Conservation (phyloP, 371 early-diverging fungal species). For the Thermomucor indicae-seudaticae region DNA sequence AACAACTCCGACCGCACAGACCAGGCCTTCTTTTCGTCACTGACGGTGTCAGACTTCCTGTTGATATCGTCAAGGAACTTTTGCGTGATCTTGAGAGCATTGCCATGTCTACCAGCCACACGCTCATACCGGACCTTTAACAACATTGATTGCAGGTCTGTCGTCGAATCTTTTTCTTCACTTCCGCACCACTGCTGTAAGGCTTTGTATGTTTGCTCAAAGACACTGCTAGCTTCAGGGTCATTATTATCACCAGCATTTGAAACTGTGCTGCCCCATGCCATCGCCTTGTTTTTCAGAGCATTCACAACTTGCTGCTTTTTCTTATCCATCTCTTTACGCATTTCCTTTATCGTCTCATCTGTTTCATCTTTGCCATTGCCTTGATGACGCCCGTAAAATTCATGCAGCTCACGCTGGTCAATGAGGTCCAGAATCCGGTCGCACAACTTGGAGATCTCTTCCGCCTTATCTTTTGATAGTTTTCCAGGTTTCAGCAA, state of each 20-base stretch:
- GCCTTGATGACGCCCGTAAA: constrained; percentile 57
- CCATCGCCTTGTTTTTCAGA: constrained; percentile 54
- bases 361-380: constrained; percentile 51
- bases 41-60: constrained; percentile 32
- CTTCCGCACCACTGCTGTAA: constrained; percentile 49
- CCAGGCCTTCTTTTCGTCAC: constrained; percentile 37
- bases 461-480: constrained; percentile 35
- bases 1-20: constrained; percentile 38
- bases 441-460: constrained; percentile 50
- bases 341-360: constrained; percentile 46
- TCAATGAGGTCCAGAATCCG: constrained; percentile 54
- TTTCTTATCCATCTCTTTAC: constrained; percentile 67
- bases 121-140: constrained; percentile 55
- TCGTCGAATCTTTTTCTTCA: constrained; percentile 32
- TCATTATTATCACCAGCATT: constrained; percentile 23
- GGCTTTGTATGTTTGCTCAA: constrained; percentile 32
- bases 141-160: constrained; percentile 43
- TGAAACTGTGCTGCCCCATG: constrained; percentile 40
- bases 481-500: constrained; percentile 28
- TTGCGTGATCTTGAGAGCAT: constrained; percentile 62
- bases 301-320: constrained; percentile 66
- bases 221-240: too few species aligned
- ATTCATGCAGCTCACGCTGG: constrained; percentile 55
- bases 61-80: constrained; percentile 57
- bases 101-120: constrained; percentile 50